Evolutionary conservation across 305 asterid species (phyloP).

Genomic region (Fraxinus sp.): DNA sequence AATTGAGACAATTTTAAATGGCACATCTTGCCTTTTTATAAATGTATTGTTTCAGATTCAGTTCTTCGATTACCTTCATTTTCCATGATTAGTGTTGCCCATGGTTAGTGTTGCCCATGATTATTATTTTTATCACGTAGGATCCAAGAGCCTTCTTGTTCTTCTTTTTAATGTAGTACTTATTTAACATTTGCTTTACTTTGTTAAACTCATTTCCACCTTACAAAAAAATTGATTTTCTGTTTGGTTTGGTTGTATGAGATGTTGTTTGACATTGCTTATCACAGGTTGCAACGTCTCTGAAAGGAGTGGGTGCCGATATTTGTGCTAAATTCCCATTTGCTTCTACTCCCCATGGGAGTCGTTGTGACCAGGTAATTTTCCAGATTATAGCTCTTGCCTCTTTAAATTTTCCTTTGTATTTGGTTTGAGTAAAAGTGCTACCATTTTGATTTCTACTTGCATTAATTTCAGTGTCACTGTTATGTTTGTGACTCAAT

Average conservation of each 20-base stretch:
- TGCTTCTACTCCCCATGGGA: constrained; percentile 59
- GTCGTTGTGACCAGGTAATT: constrained; percentile 66
- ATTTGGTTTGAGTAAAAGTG: not conserved
- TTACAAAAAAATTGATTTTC: not conserved
- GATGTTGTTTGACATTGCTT: constrained; percentile 13
- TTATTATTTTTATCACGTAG: not conserved
- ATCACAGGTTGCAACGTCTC: constrained; percentile 64
- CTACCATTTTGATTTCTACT: constrained; percentile 25
- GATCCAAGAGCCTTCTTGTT: not conserved
- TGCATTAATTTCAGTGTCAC: constrained; percentile 73
- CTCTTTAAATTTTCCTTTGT: not conserved
- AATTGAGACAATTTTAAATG: not conserved
- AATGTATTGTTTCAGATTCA: not conserved
- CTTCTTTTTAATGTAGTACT: not conserved
- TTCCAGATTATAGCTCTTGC: constrained; percentile 8
- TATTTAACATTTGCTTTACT: not conserved
- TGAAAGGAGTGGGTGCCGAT: no score
- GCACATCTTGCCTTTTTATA: not conserved
- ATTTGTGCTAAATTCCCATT: constrained; percentile 69
- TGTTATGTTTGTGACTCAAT: constrained; percentile 85
- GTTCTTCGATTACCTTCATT: not conserved
- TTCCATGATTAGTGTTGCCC: no score
- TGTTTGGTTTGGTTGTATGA: not conserved
- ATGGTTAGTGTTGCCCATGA: not conserved
- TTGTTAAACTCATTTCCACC: not conserved